phyloP scores from a whole-genome alignment of 495 filamentous ascomycete species.

The Trypethelium eluteriae region DNA sequence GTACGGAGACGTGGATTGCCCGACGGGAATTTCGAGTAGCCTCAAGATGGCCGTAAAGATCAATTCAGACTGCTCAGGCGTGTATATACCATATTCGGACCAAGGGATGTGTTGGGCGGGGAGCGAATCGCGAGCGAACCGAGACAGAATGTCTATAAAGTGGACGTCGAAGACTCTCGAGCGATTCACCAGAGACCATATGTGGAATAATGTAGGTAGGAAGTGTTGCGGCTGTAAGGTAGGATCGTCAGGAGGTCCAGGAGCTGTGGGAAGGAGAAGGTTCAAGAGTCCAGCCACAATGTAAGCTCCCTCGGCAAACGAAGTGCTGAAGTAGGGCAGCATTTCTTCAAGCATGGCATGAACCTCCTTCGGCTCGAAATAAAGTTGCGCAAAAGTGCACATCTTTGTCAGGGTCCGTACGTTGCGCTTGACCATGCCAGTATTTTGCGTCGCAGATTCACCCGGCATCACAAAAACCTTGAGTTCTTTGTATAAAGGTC shows the following conservation, averaged over 20 bases:
- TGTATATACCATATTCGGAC: conserved; percentile 82
- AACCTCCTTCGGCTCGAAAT: conserved; percentile 82
- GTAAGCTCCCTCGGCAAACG: conserved; percentile 79
- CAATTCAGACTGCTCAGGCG: conserved; percentile 79
- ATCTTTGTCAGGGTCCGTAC: conserved; percentile 74
- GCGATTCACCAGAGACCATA: conserved; percentile 88
- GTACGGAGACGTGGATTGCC: conserved; percentile 90
- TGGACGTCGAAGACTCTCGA: conserved; percentile 80
- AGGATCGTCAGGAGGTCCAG: conserved; percentile 59
- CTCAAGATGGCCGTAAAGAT: conserved; percentile 89
- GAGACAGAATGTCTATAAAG: conserved; percentile 82
- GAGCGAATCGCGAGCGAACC: conserved; percentile 76
- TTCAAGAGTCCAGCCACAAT: conserved; percentile 81
- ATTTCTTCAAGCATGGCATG: conserved; percentile 88
- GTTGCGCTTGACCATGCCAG: conserved; percentile 58
- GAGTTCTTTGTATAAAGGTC: conserved; percentile 81
- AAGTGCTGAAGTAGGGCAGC: conserved; percentile 90
- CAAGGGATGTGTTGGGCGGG: conserved; percentile 68
- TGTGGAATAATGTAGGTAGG: conserved; percentile 84
- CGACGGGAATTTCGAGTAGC: conserved; percentile 91
- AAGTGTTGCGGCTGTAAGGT: conserved; percentile 75
- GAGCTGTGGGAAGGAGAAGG: conserved; percentile 76
- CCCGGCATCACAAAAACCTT: conserved; percentile 80
- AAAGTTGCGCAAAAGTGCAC: conserved; percentile 79
- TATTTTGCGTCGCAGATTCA: conserved; percentile 61